A percentile compares a stretch with the other conserved stretches of the same genome.
phyloP scores from a whole-genome alignment of 495 filamentous ascomycete genomes.

The Trypethelium eluteriae region DNA sequence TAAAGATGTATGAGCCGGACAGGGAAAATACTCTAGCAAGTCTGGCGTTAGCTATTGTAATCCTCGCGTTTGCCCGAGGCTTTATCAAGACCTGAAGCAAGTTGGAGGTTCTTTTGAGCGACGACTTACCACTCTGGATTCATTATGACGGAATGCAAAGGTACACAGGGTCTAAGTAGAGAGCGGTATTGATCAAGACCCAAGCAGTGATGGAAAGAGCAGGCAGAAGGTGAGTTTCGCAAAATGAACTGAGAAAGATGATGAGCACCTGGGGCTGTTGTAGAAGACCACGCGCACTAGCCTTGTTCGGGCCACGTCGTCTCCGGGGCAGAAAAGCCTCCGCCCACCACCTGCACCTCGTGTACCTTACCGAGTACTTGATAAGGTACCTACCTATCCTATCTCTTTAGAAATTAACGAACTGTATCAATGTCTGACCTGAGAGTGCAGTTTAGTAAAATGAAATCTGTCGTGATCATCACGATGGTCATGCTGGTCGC shows the following conservation, averaged over 20 bases:
- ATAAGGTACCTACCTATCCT: too few relatives aligned
- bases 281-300: background rate
- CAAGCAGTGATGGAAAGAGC: background rate
- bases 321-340: background rate
- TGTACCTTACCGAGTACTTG: too few relatives aligned
- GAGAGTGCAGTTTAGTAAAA: background rate
- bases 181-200: background rate
- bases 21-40: background rate
- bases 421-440: background rate
- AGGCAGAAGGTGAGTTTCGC: background rate
- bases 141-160: constrained; percentile 2
- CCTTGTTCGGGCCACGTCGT: constrained; percentile 3
- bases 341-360: background rate
- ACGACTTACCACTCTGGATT: constrained; percentile 8
- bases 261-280: constrained; percentile 1
- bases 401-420: background rate
- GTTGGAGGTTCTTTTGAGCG: background rate
- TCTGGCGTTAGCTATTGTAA: background rate
- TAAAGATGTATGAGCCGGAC: background rate
- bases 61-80: background rate
- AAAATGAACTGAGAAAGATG: constrained; percentile 10
- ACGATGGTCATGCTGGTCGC: background rate
- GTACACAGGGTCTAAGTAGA: background rate
- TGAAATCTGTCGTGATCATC: background rate
- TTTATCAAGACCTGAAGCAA: background rate